These are phyloP conservation scores for Mariannaea elegans DNA, from an alignment of 2,329 filamentous ascomycete species.

Conservation along the genomic window DNA sequence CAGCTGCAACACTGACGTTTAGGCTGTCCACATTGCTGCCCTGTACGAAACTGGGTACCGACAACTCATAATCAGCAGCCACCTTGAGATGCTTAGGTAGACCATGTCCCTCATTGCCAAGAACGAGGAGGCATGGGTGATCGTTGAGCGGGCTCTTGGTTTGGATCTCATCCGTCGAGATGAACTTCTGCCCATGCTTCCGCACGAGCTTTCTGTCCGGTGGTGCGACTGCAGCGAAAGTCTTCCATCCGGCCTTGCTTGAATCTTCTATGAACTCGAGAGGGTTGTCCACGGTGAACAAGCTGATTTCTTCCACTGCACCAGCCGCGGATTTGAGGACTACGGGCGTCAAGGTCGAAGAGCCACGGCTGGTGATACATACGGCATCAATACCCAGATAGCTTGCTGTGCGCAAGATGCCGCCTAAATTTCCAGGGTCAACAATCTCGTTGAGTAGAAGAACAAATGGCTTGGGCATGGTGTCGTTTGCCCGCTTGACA, in stretches of 20 bases:
- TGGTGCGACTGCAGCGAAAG: constrained; percentile 77
- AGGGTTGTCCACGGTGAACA: constrained; percentile 76
- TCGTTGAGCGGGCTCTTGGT: constrained; percentile 60
- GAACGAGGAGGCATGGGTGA: constrained; percentile 78
- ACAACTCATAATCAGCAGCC: constrained; percentile 71
- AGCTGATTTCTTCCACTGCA: constrained; percentile 80
- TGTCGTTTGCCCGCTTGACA: constrained; percentile 41
- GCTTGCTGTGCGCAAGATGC: constrained; percentile 85
- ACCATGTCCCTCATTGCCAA: constrained; percentile 85
- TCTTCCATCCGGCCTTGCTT: constrained; percentile 77
- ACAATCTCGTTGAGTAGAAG: constrained; percentile 79
- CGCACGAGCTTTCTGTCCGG: constrained; percentile 46
- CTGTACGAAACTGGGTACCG: constrained; percentile 67
- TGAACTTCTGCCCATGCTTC: constrained; percentile 51
- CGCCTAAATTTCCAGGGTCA: constrained; percentile 91
- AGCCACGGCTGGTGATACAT: constrained; percentile 76
- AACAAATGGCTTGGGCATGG: constrained; percentile 70
- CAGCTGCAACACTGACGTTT: constrained; percentile 91
- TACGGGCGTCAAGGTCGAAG: constrained; percentile 77
- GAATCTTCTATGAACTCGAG: constrained; percentile 75
- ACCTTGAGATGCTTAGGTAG: constrained; percentile 71
- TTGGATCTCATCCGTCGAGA: constrained; percentile 61
- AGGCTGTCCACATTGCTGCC: constrained; percentile 80
- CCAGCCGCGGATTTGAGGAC: constrained; percentile 89
- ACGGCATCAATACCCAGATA: constrained; percentile 92